phyloP scores from a whole-genome alignment of 2,329 filamentous ascomycete genomes.

The Colletotrichum gloeosporioides region DNA sequence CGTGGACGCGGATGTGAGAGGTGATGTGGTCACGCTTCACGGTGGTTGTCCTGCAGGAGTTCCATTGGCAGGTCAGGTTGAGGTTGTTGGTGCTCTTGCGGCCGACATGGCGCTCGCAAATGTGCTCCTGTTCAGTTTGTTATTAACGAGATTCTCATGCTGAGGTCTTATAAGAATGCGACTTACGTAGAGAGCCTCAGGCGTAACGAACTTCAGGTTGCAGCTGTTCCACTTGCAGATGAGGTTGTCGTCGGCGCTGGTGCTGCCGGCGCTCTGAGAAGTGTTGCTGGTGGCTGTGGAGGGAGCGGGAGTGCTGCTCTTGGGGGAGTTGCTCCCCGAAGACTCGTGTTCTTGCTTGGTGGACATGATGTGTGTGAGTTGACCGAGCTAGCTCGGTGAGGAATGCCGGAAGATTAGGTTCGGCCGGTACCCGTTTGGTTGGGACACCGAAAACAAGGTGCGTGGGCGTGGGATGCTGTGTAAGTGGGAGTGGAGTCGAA shows the following conservation, averaged over 20 bases:
- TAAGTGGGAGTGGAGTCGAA: conserved; percentile 14
- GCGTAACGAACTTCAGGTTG: conserved; percentile 61
- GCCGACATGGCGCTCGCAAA: conserved; percentile 97
- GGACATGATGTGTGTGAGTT: conserved; percentile 24
- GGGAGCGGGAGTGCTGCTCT: conserved; percentile 58
- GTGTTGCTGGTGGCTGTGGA: conserved; percentile 53
- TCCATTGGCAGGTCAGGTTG: conserved; percentile 97
- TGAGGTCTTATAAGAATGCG: neutral
- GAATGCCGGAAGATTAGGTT: neutral
- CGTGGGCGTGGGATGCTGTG: neutral
- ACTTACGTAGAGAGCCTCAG: conserved; percentile 67
- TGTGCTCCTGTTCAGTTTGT: conserved; percentile 74
- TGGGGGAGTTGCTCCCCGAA: conserved; percentile 51
- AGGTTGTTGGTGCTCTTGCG: conserved; percentile 99
- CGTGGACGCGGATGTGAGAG: conserved; percentile 97
- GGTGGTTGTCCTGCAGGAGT: conserved; percentile 91
- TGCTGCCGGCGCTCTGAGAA: conserved; percentile 42
- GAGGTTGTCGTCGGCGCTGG: conserved; percentile 55
- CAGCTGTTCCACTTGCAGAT: conserved; percentile 67
- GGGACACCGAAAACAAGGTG: neutral
- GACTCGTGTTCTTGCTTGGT: conserved; percentile 32
- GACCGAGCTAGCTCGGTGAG: conserved; percentile 7
- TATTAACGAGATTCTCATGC: neutral
- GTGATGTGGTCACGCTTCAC: conserved; percentile 99
- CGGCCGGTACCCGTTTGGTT: neutral